These are phyloP conservation scores for Emiliania huxleyi DNA, from an alignment of 78 protist species.

Conservation along the genomic window DNA sequence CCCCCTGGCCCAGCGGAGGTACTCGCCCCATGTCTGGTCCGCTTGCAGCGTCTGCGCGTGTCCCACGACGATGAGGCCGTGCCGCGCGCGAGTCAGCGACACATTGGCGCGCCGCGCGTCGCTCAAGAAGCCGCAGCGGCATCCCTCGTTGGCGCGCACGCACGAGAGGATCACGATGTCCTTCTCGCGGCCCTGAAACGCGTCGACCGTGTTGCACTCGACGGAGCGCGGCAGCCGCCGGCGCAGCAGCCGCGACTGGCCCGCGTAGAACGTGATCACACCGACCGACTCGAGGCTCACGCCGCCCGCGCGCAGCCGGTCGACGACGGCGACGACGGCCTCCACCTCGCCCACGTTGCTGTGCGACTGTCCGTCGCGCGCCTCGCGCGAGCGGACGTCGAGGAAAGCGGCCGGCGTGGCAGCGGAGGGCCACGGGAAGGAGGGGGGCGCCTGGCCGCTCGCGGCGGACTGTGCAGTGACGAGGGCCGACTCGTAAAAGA, in stretches of 20 bases:
- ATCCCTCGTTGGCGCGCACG: conserved; percentile 61
- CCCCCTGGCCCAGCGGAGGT: neutral
- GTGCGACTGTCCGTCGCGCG: neutral
- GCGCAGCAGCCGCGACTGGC: neutral
- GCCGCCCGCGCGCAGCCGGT: neutral
- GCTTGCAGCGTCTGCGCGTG: neutral
- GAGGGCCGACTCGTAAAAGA: neutral
- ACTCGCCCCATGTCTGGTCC: neutral
- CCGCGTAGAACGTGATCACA: neutral
- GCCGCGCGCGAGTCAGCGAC: conserved; percentile 26
- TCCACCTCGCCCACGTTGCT: neutral
- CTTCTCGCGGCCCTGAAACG: conserved; percentile 91
- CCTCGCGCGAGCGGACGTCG: neutral
- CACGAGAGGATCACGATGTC: conserved; percentile 73
- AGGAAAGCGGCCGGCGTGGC: neutral
- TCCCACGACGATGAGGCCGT: conserved; percentile 21
- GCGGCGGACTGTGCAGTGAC: too few species aligned
- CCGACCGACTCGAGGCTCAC: neutral
- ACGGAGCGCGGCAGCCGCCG: neutral
- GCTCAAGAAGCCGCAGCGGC: conserved; percentile 62
- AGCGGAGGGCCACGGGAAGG: neutral
- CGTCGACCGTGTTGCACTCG: conserved; percentile 73
- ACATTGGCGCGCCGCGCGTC: conserved; percentile 43
- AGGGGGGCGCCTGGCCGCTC: neutral
- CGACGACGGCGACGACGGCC: neutral